Conservation (phyloP, 2,329 filamentous ascomycete species). For the Teratosphaeria pseudoeucalypti region DNA sequence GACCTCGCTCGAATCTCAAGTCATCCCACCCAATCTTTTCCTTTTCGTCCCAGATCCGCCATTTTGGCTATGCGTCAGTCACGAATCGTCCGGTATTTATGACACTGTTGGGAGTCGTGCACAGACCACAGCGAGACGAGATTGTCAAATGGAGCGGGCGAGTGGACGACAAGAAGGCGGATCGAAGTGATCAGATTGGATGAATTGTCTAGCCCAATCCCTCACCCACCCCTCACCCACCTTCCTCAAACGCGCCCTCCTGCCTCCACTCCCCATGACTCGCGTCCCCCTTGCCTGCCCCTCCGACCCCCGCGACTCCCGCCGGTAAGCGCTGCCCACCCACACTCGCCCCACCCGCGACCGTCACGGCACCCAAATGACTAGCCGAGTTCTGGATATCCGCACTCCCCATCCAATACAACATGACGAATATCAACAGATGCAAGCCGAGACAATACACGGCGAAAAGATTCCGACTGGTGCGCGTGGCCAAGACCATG, state of each 20-base stretch:
- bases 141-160: too few relatives aligned
- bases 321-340: conserved; percentile 13
- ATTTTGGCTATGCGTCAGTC: too few relatives aligned
- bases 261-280: conserved; percentile 26
- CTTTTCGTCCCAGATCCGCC: too few relatives aligned
- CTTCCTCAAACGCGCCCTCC: conserved; percentile 13
- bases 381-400: conserved; percentile 54
- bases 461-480: conserved; percentile 87
- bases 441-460: conserved; percentile 84
- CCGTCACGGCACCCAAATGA: conserved; percentile 40
- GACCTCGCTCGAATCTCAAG: too few relatives aligned
- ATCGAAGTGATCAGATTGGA: too few relatives aligned
- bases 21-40: too few relatives aligned
- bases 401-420: conserved; percentile 70
- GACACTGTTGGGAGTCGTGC: too few relatives aligned
- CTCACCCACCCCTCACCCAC: not conserved
- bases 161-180: too few relatives aligned
- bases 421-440: conserved; percentile 71
- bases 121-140: too few relatives aligned
- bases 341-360: conserved; percentile 22
- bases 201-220: too few relatives aligned
- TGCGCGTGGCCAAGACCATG: conserved; percentile 80
- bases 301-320: conserved; percentile 9
- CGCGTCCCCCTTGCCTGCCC: conserved; percentile 3
- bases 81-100: too few relatives aligned